phyloP scores from a whole-genome alignment of 495 filamentous ascomycete species.

The Hypoxylon cercidicola region DNA sequence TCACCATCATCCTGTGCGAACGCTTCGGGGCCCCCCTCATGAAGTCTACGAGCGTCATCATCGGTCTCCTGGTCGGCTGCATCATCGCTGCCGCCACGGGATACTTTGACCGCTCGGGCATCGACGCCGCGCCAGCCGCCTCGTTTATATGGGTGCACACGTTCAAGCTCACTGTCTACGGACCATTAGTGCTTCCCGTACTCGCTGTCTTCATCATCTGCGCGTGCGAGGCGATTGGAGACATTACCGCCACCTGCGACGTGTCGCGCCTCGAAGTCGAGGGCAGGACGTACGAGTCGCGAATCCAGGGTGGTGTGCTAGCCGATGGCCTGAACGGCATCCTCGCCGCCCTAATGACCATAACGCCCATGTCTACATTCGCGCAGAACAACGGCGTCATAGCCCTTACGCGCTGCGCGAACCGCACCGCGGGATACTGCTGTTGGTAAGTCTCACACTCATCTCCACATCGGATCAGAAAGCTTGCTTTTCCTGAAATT shows the following conservation, averaged over 20 bases:
- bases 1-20: slow-evolving; percentile 89
- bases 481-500: no score
- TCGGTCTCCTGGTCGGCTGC: slow-evolving; percentile 85
- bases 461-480: no score
- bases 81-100: slow-evolving; percentile 86
- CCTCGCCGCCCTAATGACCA: slow-evolving; percentile 82
- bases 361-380: slow-evolving; percentile 81
- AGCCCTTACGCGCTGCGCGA: slow-evolving; percentile 87
- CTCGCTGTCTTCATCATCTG: slow-evolving; percentile 89
- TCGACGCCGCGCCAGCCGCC: slow-evolving; percentile 75
- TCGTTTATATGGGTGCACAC: slow-evolving; percentile 94
- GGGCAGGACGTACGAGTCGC: slow-evolving; percentile 82
- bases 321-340: slow-evolving; percentile 87
- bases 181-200: slow-evolving; percentile 83
- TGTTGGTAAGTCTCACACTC: slow-evolving; percentile 53
- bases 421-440: slow-evolving; percentile 83
- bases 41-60: slow-evolving; percentile 76
- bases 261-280: slow-evolving; percentile 87
- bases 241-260: slow-evolving; percentile 79
- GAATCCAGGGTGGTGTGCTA: slow-evolving; percentile 89
- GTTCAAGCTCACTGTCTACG: slow-evolving; percentile 83
- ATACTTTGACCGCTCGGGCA: slow-evolving; percentile 79
- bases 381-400: slow-evolving; percentile 95
- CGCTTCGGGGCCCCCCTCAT: slow-evolving; percentile 80
- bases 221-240: slow-evolving; percentile 90